Percentiles rank a stretch among this genome's conserved stretches.
Conservation (phyloP, 2,329 filamentous ascomycete species). For the Rachicladosporium sp. region DNA sequence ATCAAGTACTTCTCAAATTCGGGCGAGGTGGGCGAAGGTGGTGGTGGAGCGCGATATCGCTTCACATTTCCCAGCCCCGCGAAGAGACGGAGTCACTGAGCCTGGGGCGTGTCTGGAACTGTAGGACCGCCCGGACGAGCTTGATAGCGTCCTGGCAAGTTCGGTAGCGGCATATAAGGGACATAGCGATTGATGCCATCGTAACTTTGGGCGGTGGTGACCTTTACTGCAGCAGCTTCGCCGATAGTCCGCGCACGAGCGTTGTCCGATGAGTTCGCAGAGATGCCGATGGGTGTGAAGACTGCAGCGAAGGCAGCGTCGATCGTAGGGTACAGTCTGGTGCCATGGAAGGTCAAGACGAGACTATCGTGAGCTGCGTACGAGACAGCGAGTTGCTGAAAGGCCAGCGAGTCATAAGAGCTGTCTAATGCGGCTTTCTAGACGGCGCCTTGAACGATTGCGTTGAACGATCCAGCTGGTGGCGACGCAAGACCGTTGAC, state of each 20-base stretch:
- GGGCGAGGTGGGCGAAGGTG: slow-evolving; percentile 12
- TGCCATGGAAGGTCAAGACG: slow-evolving; percentile 19
- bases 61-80: slow-evolving; percentile 16
- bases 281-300: slow-evolving; percentile 12
- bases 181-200: slow-evolving; percentile 18
- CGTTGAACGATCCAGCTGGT: slow-evolving; percentile 18
- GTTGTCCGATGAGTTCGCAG: slow-evolving; percentile 9
- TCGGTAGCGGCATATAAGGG: slow-evolving; percentile 10
- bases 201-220: slow-evolving; percentile 14
- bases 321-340: slow-evolving; percentile 15
- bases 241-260: slow-evolving; percentile 12
- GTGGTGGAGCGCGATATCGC: slow-evolving; percentile 13
- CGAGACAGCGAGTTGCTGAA: slow-evolving; percentile 20
- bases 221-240: slow-evolving; percentile 11
- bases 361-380: slow-evolving; percentile 20
- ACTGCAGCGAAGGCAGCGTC: slow-evolving; percentile 12
- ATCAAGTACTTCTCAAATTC: slow-evolving; percentile 14
- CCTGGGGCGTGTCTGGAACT: slow-evolving; percentile 18
- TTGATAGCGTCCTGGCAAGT: slow-evolving; percentile 17
- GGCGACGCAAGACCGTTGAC: slow-evolving; percentile 18
- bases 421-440: slow-evolving; percentile 15
- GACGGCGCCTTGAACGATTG: slow-evolving; percentile 17
- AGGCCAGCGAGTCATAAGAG: slow-evolving; percentile 13
- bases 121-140: slow-evolving; percentile 13
- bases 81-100: slow-evolving; percentile 15